Evolutionary conservation across 23 red algal species (phyloP).

Genomic region (Agarophyton chilense): DNA sequence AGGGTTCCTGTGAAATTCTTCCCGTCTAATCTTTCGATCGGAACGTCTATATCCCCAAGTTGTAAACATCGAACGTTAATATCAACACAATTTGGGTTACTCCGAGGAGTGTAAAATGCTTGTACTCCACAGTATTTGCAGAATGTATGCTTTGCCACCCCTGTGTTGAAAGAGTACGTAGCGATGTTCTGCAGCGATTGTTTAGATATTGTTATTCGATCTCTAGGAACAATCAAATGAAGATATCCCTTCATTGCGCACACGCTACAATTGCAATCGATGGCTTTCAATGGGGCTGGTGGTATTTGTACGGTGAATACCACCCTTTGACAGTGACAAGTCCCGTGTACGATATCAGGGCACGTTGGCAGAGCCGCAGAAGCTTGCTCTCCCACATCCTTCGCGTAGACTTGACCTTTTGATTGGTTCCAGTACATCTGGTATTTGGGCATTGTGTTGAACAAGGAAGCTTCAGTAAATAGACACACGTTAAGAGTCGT

Average conservation of each 20-base stretch:
- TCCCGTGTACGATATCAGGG: constrained; percentile 9
- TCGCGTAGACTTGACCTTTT: not conserved
- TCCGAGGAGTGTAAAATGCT: constrained; percentile 45
- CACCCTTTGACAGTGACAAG: constrained; percentile 43
- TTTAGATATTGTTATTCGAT: not conserved
- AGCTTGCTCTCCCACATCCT: not conserved
- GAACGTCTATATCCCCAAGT: constrained; percentile 19
- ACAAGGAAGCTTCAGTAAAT: not conserved
- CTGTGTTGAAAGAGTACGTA: constrained; percentile 47
- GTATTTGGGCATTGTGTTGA: not conserved
- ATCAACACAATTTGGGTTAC: constrained; percentile 48
- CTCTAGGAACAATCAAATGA: constrained; percentile 41
- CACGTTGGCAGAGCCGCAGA: not conserved
- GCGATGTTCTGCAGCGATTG: not conserved
- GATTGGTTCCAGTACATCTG: constrained; percentile 1
- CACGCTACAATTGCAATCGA: constrained; percentile 51
- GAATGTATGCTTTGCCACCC: constrained; percentile 48
- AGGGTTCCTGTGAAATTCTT: constrained; percentile 29
- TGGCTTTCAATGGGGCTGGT: not conserved
- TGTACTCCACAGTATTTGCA: constrained; percentile 55
- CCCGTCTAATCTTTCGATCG: constrained; percentile 33
- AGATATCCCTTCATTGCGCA: constrained; percentile 60
- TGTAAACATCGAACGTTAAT: constrained; percentile 52
- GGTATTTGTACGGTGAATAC: constrained; percentile 10
- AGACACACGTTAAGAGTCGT: too few relatives aligned